A percentile compares a stretch with the other conserved stretches of the same genome.
These are phyloP conservation scores for Penicillium mononematosum DNA, from an alignment of 495 filamentous ascomycete species.

Conservation along the genomic window DNA sequence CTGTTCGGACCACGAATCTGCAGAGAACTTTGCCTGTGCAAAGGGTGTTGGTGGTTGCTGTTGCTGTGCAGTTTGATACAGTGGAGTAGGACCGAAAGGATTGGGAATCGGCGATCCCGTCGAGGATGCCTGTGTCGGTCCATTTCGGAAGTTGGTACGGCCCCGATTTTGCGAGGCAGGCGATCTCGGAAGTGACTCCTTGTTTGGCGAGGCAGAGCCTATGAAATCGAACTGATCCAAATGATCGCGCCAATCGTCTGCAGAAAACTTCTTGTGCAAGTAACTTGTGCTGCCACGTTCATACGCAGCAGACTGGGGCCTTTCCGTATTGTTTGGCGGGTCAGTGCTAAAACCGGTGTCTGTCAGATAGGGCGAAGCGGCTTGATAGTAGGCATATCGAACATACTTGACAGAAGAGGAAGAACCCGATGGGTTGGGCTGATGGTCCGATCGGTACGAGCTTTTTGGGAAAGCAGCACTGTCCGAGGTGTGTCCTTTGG, in stretches of 20 bases:
- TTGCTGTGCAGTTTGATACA: slow-evolving; percentile 12
- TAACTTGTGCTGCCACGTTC: slow-evolving; percentile 65
- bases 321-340: not conserved
- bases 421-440: slow-evolving; percentile 14
- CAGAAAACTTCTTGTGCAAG: slow-evolving; percentile 72
- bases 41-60: slow-evolving; percentile 36
- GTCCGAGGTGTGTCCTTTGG: slow-evolving; percentile 43
- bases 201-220: slow-evolving; percentile 33
- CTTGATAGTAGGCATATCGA: not conserved
- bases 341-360: slow-evolving; percentile 9
- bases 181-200: slow-evolving; percentile 35
- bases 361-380: not conserved
- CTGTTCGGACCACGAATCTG: slow-evolving; percentile 64
- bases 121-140: slow-evolving; percentile 14
- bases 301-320: slow-evolving; percentile 20
- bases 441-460: slow-evolving; percentile 20
- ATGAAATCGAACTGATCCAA: slow-evolving; percentile 54
- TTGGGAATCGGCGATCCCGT: slow-evolving; percentile 21
- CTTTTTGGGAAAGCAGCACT: slow-evolving; percentile 32
- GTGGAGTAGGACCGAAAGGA: slow-evolving; percentile 10
- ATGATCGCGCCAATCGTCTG: slow-evolving; percentile 57
- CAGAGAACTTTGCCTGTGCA: slow-evolving; percentile 54
- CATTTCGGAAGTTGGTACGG: slow-evolving; percentile 24
- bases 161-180: slow-evolving; percentile 36
- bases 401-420: slow-evolving; percentile 17